Base-by-base conservation (phyloP, 2,329 filamentous ascomycete species). In the Aaosphaeria arxii region DNA sequence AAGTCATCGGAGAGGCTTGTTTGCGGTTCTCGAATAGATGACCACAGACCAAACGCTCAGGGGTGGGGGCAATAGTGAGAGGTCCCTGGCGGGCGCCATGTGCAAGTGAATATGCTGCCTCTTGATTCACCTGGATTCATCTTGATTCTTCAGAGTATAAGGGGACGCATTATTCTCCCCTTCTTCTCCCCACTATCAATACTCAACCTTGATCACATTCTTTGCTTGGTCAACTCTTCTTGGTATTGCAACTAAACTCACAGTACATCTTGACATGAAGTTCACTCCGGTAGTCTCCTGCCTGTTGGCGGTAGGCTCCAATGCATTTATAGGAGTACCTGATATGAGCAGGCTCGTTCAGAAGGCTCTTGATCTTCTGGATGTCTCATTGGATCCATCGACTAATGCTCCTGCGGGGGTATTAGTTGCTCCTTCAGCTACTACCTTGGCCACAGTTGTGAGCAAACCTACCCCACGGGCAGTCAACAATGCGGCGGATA, bases 301-400 rank as follows among this genome's bases (percentile, higher is more conserved):
- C 59, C 62, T 69, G 1, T 51, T 59, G 52, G 64, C 60, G 56
- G 55, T 53, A 32, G 53, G 56, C 32, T 45, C 55, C 28, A 57
- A 66, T 7, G 53, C 56, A 30, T 17, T 47, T 40, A 44, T 28
- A n/a, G 40, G 11, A 11, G n/a, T 32, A 6, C 36, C 17, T 32
- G 11, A 28, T 36, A 44, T 13, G 42, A 38, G 11, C 30, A 24
- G 36, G 7, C 28, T 45, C 32, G 7, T 45, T 30, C n/a, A 39
- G 13, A 29, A 40, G 11, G 32, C 43, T 39, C 29, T 45, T 7
- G 13, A 28, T 5, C 40, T 28, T 9, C 9, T 45, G 33, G 42
- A 29, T 11, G 29, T 44, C n/a, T 44, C 42, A n/a, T 17, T 29
- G 29, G 24, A n/a, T 6, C n/a, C n/a, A 9, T 13, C 31, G 11